Percentiles rank a stretch among this genome's conserved stretches.
Conservation (phyloP, 1,284 basidiomycete genomes). For the Cryptococcus sp. region DNA sequence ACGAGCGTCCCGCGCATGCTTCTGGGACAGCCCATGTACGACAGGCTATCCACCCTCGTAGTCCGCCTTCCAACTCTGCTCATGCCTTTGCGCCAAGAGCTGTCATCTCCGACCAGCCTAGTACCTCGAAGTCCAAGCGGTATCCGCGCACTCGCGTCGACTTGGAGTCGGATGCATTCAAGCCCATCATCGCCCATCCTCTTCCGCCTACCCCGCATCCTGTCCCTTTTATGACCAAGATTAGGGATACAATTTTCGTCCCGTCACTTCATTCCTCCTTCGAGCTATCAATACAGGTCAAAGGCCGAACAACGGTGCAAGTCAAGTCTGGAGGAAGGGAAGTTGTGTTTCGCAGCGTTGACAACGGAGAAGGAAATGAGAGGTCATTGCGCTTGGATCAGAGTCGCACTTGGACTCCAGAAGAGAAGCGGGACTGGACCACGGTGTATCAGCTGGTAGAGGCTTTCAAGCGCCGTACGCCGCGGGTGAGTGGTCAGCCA, state of each 20-base stretch:
- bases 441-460: slow-evolving; percentile 24
- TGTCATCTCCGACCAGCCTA: no score
- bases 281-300: no score
- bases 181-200: slow-evolving; percentile 7
- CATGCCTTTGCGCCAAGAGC: no score
- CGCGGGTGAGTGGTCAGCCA: slow-evolving; percentile 30
- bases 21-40: no score
- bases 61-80: no score
- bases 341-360: background rate
- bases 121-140: no score
- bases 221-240: slow-evolving; percentile 6
- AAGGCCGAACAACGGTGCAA: background rate
- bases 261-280: background rate
- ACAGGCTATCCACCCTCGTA: no score
- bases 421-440: slow-evolving; percentile 30
- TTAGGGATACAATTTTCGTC: slow-evolving; percentile 20
- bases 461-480: slow-evolving; percentile 32
- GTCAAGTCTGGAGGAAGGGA: background rate
- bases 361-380: background rate
- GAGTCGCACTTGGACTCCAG: slow-evolving; percentile 17
- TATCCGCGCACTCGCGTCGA: no score
- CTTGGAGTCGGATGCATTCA: background rate
- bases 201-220: slow-evolving; percentile 27
- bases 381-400: slow-evolving; percentile 4
- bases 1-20: no score